Conservation (phyloP, 306 rosid species). For the Adenanthera pavonina region DNA sequence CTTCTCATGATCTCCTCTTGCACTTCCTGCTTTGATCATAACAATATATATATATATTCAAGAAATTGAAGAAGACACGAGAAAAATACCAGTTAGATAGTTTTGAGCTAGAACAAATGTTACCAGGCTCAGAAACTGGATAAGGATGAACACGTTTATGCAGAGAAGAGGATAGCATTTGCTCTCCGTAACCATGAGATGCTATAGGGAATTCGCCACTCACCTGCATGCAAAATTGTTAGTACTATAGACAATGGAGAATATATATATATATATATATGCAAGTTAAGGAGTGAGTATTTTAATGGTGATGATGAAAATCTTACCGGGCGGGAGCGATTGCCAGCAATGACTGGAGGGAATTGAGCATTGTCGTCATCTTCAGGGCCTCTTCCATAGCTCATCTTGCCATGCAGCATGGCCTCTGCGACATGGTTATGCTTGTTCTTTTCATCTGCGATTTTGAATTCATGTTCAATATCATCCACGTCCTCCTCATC, state of each 20-base stretch:
- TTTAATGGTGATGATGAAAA: no score
- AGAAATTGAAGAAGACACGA: no score
- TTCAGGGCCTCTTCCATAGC: conserved; percentile 68
- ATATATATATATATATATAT: no score
- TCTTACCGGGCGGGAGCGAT: conserved; percentile 45
- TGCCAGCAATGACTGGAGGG: conserved; percentile 58
- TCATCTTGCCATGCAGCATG: conserved; percentile 97
- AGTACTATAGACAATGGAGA: no score
- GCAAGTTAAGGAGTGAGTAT: no score
- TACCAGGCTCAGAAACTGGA: conserved; percentile 72
- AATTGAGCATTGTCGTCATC: conserved; percentile 79
- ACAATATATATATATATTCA: no score
- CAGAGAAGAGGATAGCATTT: conserved; percentile 67
- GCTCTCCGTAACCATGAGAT: conserved; percentile 76
- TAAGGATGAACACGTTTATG: conserved; percentile 84
- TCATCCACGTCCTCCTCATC: conserved; percentile 95
- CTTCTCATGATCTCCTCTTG: conserved; percentile 73
- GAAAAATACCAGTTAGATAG: background rate
- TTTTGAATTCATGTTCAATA: conserved; percentile 72
- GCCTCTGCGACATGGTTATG: conserved; percentile 70
- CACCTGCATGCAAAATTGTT: conserved; percentile 37
- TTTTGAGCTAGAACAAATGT: background rate
- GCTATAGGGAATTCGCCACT: conserved; percentile 74
- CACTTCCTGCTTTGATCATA: conserved; percentile 60
- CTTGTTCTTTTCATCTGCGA: conserved; percentile 52